Conservation (phyloP, 495 filamentous ascomycete genomes). For the Recurvomyces mirabilis region DNA sequence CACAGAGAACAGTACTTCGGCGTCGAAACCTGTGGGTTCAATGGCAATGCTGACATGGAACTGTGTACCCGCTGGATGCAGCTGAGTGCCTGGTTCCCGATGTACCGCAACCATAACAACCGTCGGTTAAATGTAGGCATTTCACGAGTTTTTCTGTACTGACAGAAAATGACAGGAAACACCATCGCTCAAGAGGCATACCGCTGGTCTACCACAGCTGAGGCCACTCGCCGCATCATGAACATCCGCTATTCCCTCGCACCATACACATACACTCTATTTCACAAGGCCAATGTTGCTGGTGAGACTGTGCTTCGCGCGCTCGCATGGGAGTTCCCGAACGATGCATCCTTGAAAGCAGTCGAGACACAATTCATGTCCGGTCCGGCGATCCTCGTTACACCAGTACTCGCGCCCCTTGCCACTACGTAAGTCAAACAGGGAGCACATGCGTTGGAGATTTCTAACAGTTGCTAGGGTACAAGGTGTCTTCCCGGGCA, state of each 20-base stretch:
- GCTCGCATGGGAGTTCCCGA: constrained; percentile 20
- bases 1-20: constrained; percentile 13
- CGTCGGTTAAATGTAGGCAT: no score
- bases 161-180: neutral
- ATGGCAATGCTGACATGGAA: constrained; percentile 20
- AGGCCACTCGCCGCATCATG: constrained; percentile 20
- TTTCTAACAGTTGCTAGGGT: no score
- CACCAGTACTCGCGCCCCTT: constrained; percentile 18
- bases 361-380: constrained; percentile 22
- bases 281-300: constrained; percentile 14
- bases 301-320: constrained; percentile 20
- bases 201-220: constrained; percentile 18
- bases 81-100: constrained; percentile 17
- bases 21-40: constrained; percentile 21
- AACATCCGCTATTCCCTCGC: constrained; percentile 20
- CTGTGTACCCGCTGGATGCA: constrained; percentile 24
- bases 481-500: constrained; percentile 21
- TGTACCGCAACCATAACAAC: constrained; percentile 24
- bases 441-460: no score
- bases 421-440: no score
- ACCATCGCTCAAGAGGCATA: constrained; percentile 23
- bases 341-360: constrained; percentile 15
- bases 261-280: constrained; percentile 22
- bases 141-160: no score
- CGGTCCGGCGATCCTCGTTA: constrained; percentile 17